Evolutionary conservation across 2,329 filamentous ascomycete genomes (phyloP).

Genomic region (Cytospora paraplurivora): DNA sequence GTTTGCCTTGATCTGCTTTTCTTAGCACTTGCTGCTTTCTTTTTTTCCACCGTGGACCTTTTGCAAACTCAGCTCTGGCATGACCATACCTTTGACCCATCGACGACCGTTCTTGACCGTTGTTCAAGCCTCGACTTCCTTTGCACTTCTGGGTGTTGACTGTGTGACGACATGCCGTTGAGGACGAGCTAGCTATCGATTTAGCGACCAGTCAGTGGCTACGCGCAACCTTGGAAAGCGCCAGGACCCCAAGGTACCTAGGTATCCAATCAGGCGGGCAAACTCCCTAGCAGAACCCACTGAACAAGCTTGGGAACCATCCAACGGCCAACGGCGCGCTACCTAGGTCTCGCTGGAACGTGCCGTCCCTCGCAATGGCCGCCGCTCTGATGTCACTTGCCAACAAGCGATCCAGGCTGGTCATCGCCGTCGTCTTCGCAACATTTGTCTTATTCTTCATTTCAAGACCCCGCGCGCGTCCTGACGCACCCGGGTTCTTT

Average conservation of each 20-base stretch:
- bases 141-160: background rate
- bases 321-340: conserved; percentile 1
- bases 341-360: background rate
- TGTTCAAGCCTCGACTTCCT: background rate
- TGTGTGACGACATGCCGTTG: background rate
- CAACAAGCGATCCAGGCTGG: conserved; percentile 21
- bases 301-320: background rate
- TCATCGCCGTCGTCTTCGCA: conserved; percentile 19
- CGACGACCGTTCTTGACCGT: background rate
- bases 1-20: background rate
- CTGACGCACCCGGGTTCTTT: conserved; percentile 8
- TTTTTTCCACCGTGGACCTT: background rate
- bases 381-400: conserved; percentile 22
- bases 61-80: background rate
- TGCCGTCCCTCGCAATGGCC: conserved; percentile 21
- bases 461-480: conserved; percentile 6
- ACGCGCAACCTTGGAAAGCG: background rate
- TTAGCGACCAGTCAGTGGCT: conserved; percentile 7
- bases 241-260: background rate
- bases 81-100: background rate
- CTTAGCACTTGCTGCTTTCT: background rate
- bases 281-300: background rate
- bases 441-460: conserved; percentile 22
- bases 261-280: background rate
- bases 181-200: background rate